phyloP scores from a whole-genome alignment of 208 protist genomes.

The Blechomonas ayalai region DNA sequence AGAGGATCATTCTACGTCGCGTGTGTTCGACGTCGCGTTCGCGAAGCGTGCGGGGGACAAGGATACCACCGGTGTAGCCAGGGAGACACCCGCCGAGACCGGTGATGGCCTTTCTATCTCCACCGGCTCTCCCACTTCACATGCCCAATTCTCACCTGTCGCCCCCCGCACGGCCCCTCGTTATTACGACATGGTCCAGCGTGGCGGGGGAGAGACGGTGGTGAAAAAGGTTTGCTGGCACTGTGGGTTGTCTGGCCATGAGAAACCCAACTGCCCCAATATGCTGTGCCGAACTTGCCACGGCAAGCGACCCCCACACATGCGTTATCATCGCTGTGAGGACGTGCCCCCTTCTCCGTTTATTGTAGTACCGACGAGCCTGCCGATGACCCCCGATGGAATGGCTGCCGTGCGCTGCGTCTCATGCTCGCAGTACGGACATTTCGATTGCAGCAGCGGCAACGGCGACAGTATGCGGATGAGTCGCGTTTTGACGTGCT shows the following conservation, averaged over 20 bases:
- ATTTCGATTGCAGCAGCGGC: constrained; percentile 50
- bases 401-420: constrained; percentile 57
- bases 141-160: no score
- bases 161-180: constrained; percentile 13
- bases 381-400: constrained; percentile 8
- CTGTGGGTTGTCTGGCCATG: constrained; percentile 68
- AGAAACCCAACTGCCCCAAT: constrained; percentile 80
- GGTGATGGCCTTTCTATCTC: constrained; percentile 1
- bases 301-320: constrained; percentile 22
- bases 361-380: constrained; percentile 9
- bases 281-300: constrained; percentile 64
- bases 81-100: neutral
- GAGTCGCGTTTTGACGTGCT: constrained; percentile 25
- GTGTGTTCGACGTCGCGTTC: constrained; percentile 6
- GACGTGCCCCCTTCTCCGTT: constrained; percentile 36
- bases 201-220: constrained; percentile 10
- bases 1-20: neutral
- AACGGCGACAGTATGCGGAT: neutral
- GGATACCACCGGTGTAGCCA: neutral
- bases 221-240: constrained; percentile 74
- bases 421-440: constrained; percentile 38
- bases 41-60: constrained; percentile 13
- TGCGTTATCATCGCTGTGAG: constrained; percentile 22
- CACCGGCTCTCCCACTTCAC: no score
- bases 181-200: constrained; percentile 59